Evolutionary conservation across 2,329 filamentous ascomycete species (phyloP).

Genomic region (Alternaria ventricosa): DNA sequence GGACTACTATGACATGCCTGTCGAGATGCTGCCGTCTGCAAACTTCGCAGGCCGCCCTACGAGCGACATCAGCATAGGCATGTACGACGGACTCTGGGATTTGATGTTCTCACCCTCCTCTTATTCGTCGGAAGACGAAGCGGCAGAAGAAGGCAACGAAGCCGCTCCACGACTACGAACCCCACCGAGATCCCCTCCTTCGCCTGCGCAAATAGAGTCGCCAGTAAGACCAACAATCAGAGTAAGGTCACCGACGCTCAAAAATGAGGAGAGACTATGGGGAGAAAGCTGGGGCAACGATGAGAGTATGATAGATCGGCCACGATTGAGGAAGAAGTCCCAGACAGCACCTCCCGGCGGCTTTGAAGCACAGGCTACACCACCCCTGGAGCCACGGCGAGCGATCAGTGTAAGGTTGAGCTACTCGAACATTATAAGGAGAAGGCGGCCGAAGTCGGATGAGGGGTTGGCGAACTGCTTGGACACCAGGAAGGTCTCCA

Average conservation of each 20-base stretch:
- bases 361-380: constrained; percentile 6
- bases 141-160: constrained; percentile 16
- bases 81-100: constrained; percentile 22
- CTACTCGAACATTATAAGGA: constrained; percentile 2
- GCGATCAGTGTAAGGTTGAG: constrained; percentile 33
- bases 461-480: background rate
- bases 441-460: background rate
- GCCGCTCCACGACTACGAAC: constrained; percentile 1
- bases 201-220: constrained; percentile 1
- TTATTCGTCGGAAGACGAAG: constrained; percentile 14
- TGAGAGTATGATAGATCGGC: constrained; percentile 9
- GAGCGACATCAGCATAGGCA: constrained; percentile 33
- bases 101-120: constrained; percentile 13
- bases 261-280: background rate
- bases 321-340: constrained; percentile 24
- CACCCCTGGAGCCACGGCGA: constrained; percentile 32
- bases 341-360: constrained; percentile 28
- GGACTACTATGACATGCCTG: constrained; percentile 32
- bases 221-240: constrained; percentile 10
- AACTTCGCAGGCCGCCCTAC: constrained; percentile 33
- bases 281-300: constrained; percentile 14
- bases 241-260: constrained; percentile 9
- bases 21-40: constrained; percentile 27
- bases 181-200: background rate
- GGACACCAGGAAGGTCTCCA: constrained; percentile 1